Evolutionary conservation across 768 basidiomycete genomes (phyloP), one percentile per base, ranked within the genome.

Genomic region (Boletus vermiculosoides): DNA sequence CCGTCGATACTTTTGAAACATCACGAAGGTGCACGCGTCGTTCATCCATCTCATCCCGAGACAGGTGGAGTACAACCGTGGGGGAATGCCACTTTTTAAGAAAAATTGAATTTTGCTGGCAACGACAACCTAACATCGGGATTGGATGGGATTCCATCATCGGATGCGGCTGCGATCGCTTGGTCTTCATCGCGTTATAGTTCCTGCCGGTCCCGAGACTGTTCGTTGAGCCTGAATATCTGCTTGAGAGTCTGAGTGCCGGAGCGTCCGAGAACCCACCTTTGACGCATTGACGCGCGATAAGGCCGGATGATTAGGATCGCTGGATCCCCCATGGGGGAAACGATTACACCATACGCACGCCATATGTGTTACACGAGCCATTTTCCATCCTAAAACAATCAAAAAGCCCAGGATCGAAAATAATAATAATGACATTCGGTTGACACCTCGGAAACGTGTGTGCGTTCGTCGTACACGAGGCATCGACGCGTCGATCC

Each of bases 1-100:
- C 20, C 30, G 52, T 52, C 50, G 46, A 59, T 52, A 15, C 28
- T 57, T 50, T 40, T 48, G 28, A 50, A 49, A 45, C 59, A 15
- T 39, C 23, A n/a, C 4, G 2, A 50, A 34, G 11, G 23, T 15
- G 23, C 36, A 28, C n/a, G 15, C 9, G 36, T 54, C 20, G 4
- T 20, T 20, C 36, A 33, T 31, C 7, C 16, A 41, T 42, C 37
- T 50, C 59, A 45, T 20, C 5, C 36, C 31, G 23, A 39, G 41
- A 45, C 18, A 60, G 16, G 31, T 18, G 20, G 8, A 41, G 33
- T 9, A 9, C 1, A 20, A 28, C 45, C 45, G 11, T 30, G 28
- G 44, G 31, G 37, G 23, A 41, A 36, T n/a, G 10, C 49, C 23
- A 59, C 16, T 37, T 46, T 31, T 39, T 31, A 39, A 44, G 16